Evolutionary conservation across 2,329 filamentous ascomycete genomes (phyloP), one percentile per base, ranked within the genome.

Genomic region (Thielaviopsis ethacetica): DNA sequence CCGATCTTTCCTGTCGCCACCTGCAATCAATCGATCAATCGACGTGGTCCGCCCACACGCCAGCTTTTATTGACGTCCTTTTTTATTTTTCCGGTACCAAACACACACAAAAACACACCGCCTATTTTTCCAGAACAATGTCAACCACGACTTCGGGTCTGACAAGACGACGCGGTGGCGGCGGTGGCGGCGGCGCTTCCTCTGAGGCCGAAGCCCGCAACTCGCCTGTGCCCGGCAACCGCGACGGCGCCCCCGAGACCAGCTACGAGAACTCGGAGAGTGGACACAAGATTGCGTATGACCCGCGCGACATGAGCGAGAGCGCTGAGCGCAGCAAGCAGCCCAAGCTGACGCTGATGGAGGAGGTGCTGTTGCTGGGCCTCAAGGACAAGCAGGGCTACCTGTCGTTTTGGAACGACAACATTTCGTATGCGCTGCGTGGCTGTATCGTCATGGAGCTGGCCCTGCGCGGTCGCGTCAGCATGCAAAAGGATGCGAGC

Each of bases 361-460:
- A 98, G 75, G 93, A 98, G 75, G 86, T 98, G 58, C 78, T 98
- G 68, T 77, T 98, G 67, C 81, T 98, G 73, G 93, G 93, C 12
- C 75, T 98, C 67, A 98, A 98, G 75, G 93, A 98, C 74, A 98
- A 97, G 77, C 69, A 95, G 90, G 93, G 93, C 64, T 97, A 98
- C 70, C 83, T 98, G 63, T 97, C 91, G 30, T 98, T 98, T 74
- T 98, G 93, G 93, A 98, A 98, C 74, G 93, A 98, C 74, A 98
- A 98, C 75, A 98, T 98, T 68, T 96, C 91, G 62, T 98, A 98
- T 71, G 93, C 93, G 64, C 80, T 98, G 63, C 85, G 93, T 71
- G 93, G 93, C 69, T 98, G 93, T 74, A 98, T 98, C 70, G 93
- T 98, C 65, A 88, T 97, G 72, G 93, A 98, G 73, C 77, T 98